Evolutionary conservation across 768 basidiomycete species (phyloP).

Genomic region (Pleurotus salmoneostramineus): DNA sequence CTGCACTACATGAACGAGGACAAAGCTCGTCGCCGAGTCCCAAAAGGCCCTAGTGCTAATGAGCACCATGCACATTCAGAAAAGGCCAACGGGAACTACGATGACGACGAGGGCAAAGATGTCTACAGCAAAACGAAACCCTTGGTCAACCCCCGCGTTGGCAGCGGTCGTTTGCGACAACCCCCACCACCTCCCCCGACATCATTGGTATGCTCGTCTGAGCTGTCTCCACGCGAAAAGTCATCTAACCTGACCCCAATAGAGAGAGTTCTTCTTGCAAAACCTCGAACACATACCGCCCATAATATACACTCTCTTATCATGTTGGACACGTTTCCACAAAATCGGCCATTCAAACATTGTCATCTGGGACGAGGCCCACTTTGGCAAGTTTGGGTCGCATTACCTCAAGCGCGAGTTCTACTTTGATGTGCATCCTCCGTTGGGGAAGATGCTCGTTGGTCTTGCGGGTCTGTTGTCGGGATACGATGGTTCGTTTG

Average conservation of each 20-base stretch:
- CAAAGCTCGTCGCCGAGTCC: slow-evolving; percentile 53
- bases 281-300: slow-evolving; percentile 78
- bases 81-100: slow-evolving; percentile 13
- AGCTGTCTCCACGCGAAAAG: background rate
- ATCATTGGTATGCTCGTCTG: slow-evolving; percentile 39
- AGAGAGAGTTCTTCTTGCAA: slow-evolving; percentile 78
- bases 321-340: slow-evolving; percentile 94
- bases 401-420: slow-evolving; percentile 99
- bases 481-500: slow-evolving; percentile 89
- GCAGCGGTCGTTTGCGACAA: slow-evolving; percentile 60
- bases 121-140: slow-evolving; percentile 46
- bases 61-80: background rate
- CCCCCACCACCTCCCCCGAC: slow-evolving; percentile 63
- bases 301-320: slow-evolving; percentile 84
- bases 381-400: slow-evolving; percentile 98
- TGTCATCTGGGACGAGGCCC: slow-evolving; percentile 99
- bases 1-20: slow-evolving; percentile 58
- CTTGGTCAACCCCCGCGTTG: slow-evolving; percentile 30
- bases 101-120: slow-evolving; percentile 50
- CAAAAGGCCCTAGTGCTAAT: slow-evolving; percentile 19
- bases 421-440: slow-evolving; percentile 99
- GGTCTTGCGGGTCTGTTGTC: slow-evolving; percentile 87
- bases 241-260: slow-evolving; percentile 9
- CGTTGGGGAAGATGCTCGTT: slow-evolving; percentile 98
- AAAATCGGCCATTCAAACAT: slow-evolving; percentile 80